Evolutionary conservation across 2,329 filamentous ascomycete species (phyloP), one percentile per base, ranked within the genome.

Genomic region (Aureobasidium sp.): DNA sequence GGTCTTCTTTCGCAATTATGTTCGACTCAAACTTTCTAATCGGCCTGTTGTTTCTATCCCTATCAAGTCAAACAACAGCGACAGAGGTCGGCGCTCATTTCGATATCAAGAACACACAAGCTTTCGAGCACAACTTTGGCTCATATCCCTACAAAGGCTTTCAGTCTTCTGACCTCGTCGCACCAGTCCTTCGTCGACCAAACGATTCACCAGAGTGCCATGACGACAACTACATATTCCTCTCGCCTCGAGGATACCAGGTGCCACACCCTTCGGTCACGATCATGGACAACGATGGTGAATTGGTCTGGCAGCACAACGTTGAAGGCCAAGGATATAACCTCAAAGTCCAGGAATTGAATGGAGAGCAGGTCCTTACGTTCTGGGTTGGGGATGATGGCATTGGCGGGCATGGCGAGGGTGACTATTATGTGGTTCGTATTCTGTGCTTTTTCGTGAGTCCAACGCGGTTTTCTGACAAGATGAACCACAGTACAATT

Each of bases 311-410:
- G 71, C 61, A 69, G 53, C 68, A 70, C 47, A 70, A 68, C 37
- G 67, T 66, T 14, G 69, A 70, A 2, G 47, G 48, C n/a, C 68
- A 73, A 57, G 70, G 70, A 3, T 73, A 73, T 47, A 70, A 74
- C 60, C 65, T 75, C 34, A 70, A 66, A 64, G 71, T 73, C 20
- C 73, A 75, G 61, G 62, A 65, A 41, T 74, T 72, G 55, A 61
- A 70, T 37, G 72, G 71, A 15, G 63, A 74, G 55, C 66, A 73
- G 14, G 73, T 72, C 55, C 62, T 76, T 34, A 75, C 73, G 8
- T 75, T 75, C 60, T 76, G 74, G 74, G 63, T 70, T 20, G 74
- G 74, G 3, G 71, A 75, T 52, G 71, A 73, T 64, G 65, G 69
- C 1, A 67, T 75, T 9, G 66, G 70, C 53, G 72, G 72, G 4